A percentile compares a stretch with the other conserved stretches of the same genome.
phyloP scores from a whole-genome alignment of 352 stramenopile species.

The Globisporangium uncinulatum region DNA sequence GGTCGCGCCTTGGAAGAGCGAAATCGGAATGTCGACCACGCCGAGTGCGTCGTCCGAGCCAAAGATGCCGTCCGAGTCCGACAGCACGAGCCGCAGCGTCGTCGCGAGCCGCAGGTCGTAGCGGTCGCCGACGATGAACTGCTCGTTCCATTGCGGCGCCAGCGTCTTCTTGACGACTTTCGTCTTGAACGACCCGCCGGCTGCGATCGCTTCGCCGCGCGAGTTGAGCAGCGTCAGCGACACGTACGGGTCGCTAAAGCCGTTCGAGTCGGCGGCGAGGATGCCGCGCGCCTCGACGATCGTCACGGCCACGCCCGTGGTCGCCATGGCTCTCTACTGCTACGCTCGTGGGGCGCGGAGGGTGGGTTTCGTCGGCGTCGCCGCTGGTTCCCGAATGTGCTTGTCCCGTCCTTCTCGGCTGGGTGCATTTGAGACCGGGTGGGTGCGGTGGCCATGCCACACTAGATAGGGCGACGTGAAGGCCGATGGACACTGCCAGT shows the following conservation, averaged over 20 bases:
- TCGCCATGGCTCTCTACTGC: constrained; percentile 1
- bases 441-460: not conserved
- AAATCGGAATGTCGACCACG: constrained; percentile 61
- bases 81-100: constrained; percentile 49
- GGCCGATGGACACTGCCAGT: not conserved
- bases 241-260: constrained; percentile 72
- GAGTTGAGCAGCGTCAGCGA: constrained; percentile 46
- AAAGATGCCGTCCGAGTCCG: constrained; percentile 61
- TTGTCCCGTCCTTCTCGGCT: not conserved
- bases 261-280: constrained; percentile 57
- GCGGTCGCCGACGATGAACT: constrained; percentile 32
- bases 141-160: constrained; percentile 41
- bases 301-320: constrained; percentile 26
- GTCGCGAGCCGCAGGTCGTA: constrained; percentile 59
- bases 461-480: not conserved
- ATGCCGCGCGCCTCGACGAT: constrained; percentile 58
- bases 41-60: constrained; percentile 59
- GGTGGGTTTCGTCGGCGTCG: not conserved
- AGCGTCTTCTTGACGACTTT: constrained; percentile 43
- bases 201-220: constrained; percentile 30
- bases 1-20: constrained; percentile 25
- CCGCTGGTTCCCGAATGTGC: constrained; percentile 1
- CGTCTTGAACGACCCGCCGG: constrained; percentile 40
- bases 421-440: not conserved
- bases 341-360: not conserved